Conservation (phyloP, 1,139 yeast species). For the Debaryomycetaceae sp. region DNA sequence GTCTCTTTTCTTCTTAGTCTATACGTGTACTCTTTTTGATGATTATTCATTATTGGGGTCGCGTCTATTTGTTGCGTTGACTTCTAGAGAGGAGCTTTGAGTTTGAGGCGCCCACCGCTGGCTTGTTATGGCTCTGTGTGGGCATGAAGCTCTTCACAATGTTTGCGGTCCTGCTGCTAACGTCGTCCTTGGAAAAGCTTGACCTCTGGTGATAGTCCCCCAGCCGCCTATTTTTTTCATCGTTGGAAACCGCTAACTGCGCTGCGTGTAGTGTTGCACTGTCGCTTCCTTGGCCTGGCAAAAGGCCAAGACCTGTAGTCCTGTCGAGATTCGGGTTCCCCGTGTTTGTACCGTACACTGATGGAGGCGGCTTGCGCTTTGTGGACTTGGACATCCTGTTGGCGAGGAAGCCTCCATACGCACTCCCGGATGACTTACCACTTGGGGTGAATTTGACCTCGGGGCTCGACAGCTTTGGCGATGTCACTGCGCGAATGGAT, state of each 20-base stretch:
- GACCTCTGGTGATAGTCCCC: conserved; percentile 18
- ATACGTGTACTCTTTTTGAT: background rate
- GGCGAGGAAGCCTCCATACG: background rate
- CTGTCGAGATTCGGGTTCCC: conserved; percentile 21
- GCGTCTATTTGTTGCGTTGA: conserved; percentile 22
- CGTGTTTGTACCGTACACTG: conserved; percentile 15
- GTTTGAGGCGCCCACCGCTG: conserved; percentile 34
- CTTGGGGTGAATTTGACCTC: too few relatives aligned
- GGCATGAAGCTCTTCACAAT: conserved; percentile 3
- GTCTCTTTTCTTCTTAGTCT: background rate
- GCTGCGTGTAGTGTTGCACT: conserved; percentile 40
- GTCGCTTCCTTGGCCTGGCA: conserved; percentile 14
- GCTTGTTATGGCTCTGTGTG: conserved; percentile 9
- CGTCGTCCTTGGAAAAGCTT: conserved; percentile 34
- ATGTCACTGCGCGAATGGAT: too few relatives aligned
- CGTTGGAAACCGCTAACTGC: conserved; percentile 41
- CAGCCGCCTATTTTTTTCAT: conserved; percentile 23
- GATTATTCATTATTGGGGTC: background rate
- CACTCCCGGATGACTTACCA: too few relatives aligned
- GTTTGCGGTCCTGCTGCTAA: conserved; percentile 5
- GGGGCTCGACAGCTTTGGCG: too few relatives aligned
- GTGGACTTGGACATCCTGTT: conserved; percentile 11
- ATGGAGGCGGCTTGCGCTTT: conserved; percentile 38
- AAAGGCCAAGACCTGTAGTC: conserved; percentile 35
- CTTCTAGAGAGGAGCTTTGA: conserved; percentile 44